A percentile compares a stretch with the other conserved stretches of the same genome.
These are phyloP conservation scores for Suhomyces bribrorum DNA, from an alignment of 1,139 yeast genomes.

Conservation along the genomic window DNA sequence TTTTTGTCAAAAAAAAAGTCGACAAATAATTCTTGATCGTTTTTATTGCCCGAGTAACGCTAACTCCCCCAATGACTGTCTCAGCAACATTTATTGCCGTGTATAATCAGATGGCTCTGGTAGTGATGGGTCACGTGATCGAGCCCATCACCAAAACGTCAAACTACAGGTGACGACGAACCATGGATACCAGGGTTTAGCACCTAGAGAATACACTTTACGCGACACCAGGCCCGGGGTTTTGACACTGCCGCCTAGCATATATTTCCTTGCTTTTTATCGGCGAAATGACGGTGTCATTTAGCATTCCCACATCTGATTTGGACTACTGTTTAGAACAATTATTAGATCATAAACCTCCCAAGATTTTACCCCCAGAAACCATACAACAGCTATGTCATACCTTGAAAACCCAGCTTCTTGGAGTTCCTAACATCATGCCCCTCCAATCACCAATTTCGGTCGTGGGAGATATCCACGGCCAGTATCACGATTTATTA, in stretches of 20 bases:
- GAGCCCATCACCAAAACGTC: not conserved
- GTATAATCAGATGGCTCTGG: too few relatives aligned
- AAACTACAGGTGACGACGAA: not conserved
- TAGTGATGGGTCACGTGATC: too few relatives aligned
- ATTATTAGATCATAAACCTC: conserved; percentile 46
- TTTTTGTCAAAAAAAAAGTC: too few relatives aligned
- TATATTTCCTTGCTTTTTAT: not conserved
- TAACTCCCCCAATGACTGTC: too few relatives aligned
- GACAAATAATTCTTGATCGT: too few relatives aligned
- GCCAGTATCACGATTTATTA: conserved; percentile 90
- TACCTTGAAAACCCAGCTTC: conserved; percentile 40
- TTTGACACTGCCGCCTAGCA: not conserved
- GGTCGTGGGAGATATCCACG: conserved; percentile 98
- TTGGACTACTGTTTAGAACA: conserved; percentile 49
- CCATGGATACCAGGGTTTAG: not conserved
- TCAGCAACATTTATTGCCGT: too few relatives aligned
- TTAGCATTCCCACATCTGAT: conserved; percentile 37
- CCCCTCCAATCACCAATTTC: conserved; percentile 85
- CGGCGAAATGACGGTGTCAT: conserved; percentile 35
- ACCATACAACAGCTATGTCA: conserved; percentile 46
- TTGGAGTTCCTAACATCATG: conserved; percentile 66
- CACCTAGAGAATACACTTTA: not conserved
- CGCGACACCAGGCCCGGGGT: not conserved
- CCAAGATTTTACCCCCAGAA: conserved; percentile 43
- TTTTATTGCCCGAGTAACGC: too few relatives aligned